Evolutionary conservation across 176 grass and related monocot genomes (phyloP).

Genomic region (Phoenix dactylifera): DNA sequence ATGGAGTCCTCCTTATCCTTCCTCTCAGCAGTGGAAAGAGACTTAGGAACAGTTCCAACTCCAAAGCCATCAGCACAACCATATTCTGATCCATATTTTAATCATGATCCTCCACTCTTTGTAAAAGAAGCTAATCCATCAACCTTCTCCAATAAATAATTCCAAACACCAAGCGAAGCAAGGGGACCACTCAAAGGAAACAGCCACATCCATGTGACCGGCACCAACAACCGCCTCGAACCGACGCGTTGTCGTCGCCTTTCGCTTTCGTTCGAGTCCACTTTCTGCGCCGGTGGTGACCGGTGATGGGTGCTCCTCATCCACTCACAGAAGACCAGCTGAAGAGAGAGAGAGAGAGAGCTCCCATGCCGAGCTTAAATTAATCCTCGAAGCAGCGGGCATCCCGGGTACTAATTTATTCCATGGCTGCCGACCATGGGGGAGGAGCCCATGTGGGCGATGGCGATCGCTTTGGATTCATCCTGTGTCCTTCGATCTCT

Average conservation of each 20-base stretch:
- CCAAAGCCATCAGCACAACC: too few species aligned
- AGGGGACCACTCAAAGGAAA: background rate
- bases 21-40: too few species aligned
- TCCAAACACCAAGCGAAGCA: background rate
- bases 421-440: background rate
- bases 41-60: too few species aligned
- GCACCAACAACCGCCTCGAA: constrained; percentile 3
- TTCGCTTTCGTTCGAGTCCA: background rate
- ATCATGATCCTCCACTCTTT: too few species aligned
- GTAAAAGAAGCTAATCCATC: too few species aligned
- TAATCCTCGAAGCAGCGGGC: background rate
- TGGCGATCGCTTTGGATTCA: background rate
- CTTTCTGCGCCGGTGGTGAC: background rate
- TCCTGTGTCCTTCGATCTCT: background rate
- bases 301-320: background rate
- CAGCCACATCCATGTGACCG: background rate
- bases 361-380: background rate
- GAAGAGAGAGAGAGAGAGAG: background rate
- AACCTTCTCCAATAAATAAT: too few species aligned
- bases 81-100: too few species aligned
- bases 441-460: background rate
- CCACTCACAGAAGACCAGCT: background rate
- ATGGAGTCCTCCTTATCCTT: too few species aligned
- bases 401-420: background rate
- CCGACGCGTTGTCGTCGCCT: background rate